phyloP scores from a whole-genome alignment of 257 asterid species.

The Scutellaria barbata region DNA sequence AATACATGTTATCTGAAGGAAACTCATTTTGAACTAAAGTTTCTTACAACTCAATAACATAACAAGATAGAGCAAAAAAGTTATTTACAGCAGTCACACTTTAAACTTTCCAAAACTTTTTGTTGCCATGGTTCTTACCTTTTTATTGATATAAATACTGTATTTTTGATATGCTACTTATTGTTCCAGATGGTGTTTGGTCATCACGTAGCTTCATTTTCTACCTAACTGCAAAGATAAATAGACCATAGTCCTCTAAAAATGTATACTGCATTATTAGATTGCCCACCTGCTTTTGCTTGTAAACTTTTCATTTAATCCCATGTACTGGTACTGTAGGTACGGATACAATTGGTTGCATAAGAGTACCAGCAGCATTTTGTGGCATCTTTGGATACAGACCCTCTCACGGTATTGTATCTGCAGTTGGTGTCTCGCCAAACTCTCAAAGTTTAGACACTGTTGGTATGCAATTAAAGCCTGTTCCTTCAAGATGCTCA shows the following conservation, averaged over 20 bases:
- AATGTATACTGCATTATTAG: background rate
- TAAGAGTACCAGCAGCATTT: constrained; percentile 42
- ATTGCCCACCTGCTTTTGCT: background rate
- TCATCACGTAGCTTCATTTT: constrained; percentile 27
- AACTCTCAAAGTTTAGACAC: constrained; percentile 88
- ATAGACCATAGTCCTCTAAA: constrained; percentile 8
- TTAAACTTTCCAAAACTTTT: background rate
- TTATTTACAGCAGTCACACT: constrained; percentile 1
- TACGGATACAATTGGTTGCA: constrained; percentile 45
- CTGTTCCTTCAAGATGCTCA: constrained; percentile 19
- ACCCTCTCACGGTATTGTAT: constrained; percentile 82
- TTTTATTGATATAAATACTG: constrained; percentile 6
- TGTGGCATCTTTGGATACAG: constrained; percentile 74
- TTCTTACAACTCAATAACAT: constrained; percentile 15
- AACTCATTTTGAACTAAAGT: background rate
- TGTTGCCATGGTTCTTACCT: background rate
- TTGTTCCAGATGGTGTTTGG: constrained; percentile 11
- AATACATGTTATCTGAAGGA: background rate
- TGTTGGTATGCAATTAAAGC: constrained; percentile 64
- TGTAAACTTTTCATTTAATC: constrained; percentile 26
- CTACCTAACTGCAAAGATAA: background rate
- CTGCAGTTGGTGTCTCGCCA: constrained; percentile 78
- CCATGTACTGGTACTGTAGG: constrained; percentile 52
- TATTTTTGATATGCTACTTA: constrained; percentile 13
- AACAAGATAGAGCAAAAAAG: background rate